These are phyloP conservation scores for Lipomyces starkeyi DNA, from an alignment of 805 yeast genomes.

Conservation along the genomic window DNA sequence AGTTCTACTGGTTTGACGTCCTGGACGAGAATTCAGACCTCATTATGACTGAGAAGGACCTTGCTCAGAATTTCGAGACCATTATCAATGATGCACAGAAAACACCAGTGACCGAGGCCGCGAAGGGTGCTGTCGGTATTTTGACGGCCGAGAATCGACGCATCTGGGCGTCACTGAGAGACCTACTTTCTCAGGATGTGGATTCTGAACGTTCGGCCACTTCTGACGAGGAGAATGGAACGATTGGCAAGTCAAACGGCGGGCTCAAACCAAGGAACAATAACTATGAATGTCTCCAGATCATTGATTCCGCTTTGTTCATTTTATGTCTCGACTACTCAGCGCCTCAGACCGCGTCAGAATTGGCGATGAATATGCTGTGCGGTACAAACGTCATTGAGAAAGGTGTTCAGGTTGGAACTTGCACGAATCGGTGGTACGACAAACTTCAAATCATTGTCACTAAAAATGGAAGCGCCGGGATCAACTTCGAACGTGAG, in stretches of 20 bases:
- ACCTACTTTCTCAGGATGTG: conserved; percentile 50
- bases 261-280: conserved; percentile 41
- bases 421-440: conserved; percentile 94
- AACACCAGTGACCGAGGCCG: conserved; percentile 60
- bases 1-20: conserved; percentile 95
- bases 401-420: conserved; percentile 88
- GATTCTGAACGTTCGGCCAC: conserved; percentile 40
- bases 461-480: conserved; percentile 88
- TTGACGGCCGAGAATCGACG: conserved; percentile 89
- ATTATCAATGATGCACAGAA: conserved; percentile 74
- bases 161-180: conserved; percentile 81
- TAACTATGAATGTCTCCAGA: conserved; percentile 72
- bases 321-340: conserved; percentile 84
- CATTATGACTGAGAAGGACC: conserved; percentile 73
- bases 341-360: conserved; percentile 59
- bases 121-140: conserved; percentile 83
- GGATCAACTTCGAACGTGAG: conserved; percentile 78
- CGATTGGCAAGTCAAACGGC: neutral
- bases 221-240: conserved; percentile 4
- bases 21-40: conserved; percentile 74
- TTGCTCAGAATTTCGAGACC: conserved; percentile 73
- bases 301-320: conserved; percentile 82
- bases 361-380: conserved; percentile 79
- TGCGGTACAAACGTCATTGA: conserved; percentile 83
- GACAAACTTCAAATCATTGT: conserved; percentile 88